A percentile compares a stretch with the other conserved stretches of the same genome.
Evolutionary conservation across 78 protist species (phyloP).

Genomic region (Chrysochromulina parva): DNA sequence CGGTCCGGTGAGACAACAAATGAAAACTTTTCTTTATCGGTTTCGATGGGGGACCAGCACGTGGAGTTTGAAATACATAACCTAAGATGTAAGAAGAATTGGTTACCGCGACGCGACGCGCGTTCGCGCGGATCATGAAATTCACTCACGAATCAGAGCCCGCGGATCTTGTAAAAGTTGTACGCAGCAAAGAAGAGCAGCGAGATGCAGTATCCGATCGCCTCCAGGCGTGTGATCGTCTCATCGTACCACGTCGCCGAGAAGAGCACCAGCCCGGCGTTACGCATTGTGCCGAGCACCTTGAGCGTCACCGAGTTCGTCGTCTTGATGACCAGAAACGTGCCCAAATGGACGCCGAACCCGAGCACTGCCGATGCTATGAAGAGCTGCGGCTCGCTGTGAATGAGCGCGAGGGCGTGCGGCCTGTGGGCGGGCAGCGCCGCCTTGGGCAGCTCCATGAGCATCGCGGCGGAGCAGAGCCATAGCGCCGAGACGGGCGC

Average conservation of each 20-base stretch:
- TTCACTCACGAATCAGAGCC: no score
- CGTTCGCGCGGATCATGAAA: no score
- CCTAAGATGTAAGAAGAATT: no score
- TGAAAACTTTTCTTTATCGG: no score
- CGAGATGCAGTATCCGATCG: not conserved
- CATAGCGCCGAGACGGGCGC: constrained; percentile 24
- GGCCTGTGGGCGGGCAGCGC: not conserved
- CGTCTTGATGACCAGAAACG: not conserved
- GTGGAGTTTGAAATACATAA: no score
- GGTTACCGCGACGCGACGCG: no score
- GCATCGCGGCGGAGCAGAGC: not conserved
- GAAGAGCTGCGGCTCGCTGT: not conserved
- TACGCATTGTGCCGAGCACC: constrained; percentile 28
- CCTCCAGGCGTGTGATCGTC: not conserved
- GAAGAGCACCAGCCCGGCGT: constrained; percentile 26
- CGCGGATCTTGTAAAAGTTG: not conserved
- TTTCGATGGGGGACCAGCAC: no score
- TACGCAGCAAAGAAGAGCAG: not conserved
- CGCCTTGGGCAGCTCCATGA: constrained; percentile 34
- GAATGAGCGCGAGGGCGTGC: not conserved
- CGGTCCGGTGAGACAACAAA: no score
- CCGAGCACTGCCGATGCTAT: not conserved
- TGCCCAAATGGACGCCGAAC: not conserved
- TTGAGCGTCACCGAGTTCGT: constrained; percentile 33
- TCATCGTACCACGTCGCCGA: not conserved